Evolutionary conservation across 495 filamentous ascomycete species (phyloP).

Genomic region (Durotheca rogersii): DNA sequence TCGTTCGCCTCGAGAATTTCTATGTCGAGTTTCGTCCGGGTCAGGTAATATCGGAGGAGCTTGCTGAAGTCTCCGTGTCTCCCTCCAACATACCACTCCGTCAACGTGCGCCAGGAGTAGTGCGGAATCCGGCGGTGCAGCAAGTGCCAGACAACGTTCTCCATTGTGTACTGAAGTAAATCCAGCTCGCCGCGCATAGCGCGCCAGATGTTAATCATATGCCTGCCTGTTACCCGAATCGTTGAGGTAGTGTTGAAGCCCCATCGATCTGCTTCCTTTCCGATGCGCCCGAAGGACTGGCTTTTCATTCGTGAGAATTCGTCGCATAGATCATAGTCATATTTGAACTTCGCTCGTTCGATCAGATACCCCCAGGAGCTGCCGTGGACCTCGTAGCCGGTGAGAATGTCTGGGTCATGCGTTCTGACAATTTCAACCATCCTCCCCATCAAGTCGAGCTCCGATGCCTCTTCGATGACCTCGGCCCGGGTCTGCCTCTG

Average conservation of each 20-base stretch:
- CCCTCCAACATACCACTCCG: slow-evolving; percentile 72
- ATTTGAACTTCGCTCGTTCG: slow-evolving; percentile 80
- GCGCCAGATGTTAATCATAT: slow-evolving; percentile 97
- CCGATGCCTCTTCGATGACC: slow-evolving; percentile 71
- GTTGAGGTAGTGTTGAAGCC: slow-evolving; percentile 88
- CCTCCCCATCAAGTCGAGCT: slow-evolving; percentile 78
- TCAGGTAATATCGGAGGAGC: slow-evolving; percentile 74
- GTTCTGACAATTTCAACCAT: slow-evolving; percentile 83
- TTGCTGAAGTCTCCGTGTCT: slow-evolving; percentile 69
- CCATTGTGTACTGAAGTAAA: slow-evolving; percentile 90
- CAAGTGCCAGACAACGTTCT: slow-evolving; percentile 93
- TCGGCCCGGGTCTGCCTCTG: slow-evolving; percentile 54
- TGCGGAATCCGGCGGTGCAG: slow-evolving; percentile 90
- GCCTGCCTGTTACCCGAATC: slow-evolving; percentile 83
- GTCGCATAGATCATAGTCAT: slow-evolving; percentile 85
- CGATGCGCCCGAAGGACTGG: slow-evolving; percentile 75
- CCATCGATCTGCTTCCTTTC: slow-evolving; percentile 85
- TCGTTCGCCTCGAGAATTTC: slow-evolving; percentile 92
- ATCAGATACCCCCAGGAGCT: slow-evolving; percentile 94
- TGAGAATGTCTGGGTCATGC: slow-evolving; percentile 89
- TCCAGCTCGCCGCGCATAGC: slow-evolving; percentile 91
- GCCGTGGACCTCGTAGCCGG: slow-evolving; percentile 93
- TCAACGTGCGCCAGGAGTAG: slow-evolving; percentile 75
- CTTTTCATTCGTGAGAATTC: slow-evolving; percentile 87
- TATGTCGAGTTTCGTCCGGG: slow-evolving; percentile 76